Percentiles rank a stretch among this genome's conserved stretches.
These are phyloP conservation scores for Trapa bicornis DNA, from an alignment of 345 rosid genomes.

Conservation along the genomic window DNA sequence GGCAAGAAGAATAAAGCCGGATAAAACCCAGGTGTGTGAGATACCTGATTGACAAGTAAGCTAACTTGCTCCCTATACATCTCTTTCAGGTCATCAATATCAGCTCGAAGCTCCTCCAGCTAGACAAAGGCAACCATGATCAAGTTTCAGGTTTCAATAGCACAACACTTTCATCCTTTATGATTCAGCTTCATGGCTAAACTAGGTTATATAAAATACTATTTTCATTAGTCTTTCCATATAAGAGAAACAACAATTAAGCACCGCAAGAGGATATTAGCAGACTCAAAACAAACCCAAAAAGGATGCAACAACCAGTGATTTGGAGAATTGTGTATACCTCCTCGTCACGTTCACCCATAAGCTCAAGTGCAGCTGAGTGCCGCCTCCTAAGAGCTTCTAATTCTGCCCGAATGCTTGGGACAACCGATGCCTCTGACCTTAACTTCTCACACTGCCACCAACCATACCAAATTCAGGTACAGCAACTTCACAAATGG, in stretches of 20 bases:
- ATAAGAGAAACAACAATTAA: background rate
- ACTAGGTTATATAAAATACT: background rate
- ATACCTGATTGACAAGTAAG: conserved; percentile 94
- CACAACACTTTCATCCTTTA: background rate
- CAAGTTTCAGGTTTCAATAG: background rate
- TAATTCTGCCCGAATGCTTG: conserved; percentile 78
- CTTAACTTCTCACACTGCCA: conserved; percentile 79
- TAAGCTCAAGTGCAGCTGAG: conserved; percentile 90
- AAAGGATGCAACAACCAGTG: background rate
- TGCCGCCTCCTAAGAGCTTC: conserved; percentile 91
- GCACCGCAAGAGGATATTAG: background rate
- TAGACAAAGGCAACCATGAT: conserved; percentile 20
- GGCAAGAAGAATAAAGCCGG: background rate
- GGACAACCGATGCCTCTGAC: conserved; percentile 57
- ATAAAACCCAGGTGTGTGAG: background rate
- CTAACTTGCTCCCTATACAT: conserved; percentile 99
- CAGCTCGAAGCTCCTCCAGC: conserved; percentile 98
- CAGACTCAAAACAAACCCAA: background rate
- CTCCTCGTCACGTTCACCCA: conserved; percentile 99
- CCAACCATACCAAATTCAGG: conserved; percentile 10
- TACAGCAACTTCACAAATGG: conserved; percentile 5
- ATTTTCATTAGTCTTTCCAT: background rate
- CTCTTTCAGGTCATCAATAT: conserved; percentile 94
- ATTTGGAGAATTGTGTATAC: conserved; percentile 16
- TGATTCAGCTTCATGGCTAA: background rate